A percentile compares a stretch with the other conserved stretches of the same genome.
phyloP scores from a whole-genome alignment of 495 filamentous ascomycete species.

The Haplographium delicatum region DNA sequence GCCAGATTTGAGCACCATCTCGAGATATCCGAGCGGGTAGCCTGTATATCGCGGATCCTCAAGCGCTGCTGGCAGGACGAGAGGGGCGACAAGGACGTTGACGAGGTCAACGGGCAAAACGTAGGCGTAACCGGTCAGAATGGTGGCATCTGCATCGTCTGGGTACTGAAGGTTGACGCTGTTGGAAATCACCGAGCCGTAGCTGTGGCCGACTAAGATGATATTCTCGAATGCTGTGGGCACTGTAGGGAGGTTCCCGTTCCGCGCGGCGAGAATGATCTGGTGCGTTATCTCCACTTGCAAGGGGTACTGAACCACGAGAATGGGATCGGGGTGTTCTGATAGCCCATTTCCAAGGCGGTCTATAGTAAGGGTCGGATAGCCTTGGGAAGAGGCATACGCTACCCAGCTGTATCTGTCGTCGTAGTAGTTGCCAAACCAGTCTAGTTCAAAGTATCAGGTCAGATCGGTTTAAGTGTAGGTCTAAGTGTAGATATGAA shows the following conservation, averaged over 20 bases:
- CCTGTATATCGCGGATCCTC: neutral
- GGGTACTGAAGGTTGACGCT: slow-evolving; percentile 44
- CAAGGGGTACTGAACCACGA: slow-evolving; percentile 45
- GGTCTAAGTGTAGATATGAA: neutral
- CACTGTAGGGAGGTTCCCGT: neutral
- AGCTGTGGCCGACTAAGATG: slow-evolving; percentile 51
- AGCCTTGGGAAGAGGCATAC: slow-evolving; percentile 20
- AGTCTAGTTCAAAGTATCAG: neutral
- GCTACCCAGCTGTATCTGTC: slow-evolving; percentile 21
- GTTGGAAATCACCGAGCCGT: slow-evolving; percentile 42
- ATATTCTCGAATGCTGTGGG: slow-evolving; percentile 16
- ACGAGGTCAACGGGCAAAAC: neutral
- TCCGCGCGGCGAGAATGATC: slow-evolving; percentile 8
- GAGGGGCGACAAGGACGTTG: slow-evolving; percentile 25
- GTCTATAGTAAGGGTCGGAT: slow-evolving; percentile 28
- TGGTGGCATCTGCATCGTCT: slow-evolving; percentile 46
- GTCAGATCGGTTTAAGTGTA: neutral
- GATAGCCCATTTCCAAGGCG: slow-evolving; percentile 53
- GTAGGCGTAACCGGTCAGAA: slow-evolving; percentile 50
- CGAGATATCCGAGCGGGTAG: slow-evolving; percentile 21
- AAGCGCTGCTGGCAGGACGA: slow-evolving; percentile 27
- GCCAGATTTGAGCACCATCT: neutral
- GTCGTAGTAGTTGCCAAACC: slow-evolving; percentile 7
- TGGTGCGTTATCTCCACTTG: slow-evolving; percentile 33
- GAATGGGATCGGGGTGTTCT: slow-evolving; percentile 47